Conservation (phyloP, 73 alveolate genomes). For the Tetrahymena borealis region DNA sequence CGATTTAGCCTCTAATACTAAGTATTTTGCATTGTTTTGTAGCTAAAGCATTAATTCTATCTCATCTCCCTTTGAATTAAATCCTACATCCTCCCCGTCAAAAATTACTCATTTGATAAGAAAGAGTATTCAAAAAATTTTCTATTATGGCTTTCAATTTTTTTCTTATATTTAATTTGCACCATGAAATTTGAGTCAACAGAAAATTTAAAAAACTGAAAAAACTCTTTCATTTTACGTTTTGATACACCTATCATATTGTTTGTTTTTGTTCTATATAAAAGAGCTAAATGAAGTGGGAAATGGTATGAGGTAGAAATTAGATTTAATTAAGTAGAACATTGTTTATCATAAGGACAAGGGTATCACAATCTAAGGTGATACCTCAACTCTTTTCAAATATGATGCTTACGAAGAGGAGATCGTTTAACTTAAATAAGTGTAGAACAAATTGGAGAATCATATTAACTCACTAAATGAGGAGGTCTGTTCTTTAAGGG, state of each 20-base stretch:
- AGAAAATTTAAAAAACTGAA: too few relatives aligned
- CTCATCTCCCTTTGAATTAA: too few relatives aligned
- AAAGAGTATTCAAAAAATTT: too few relatives aligned
- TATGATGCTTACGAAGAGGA: not conserved
- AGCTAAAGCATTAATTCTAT: too few relatives aligned
- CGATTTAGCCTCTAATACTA: too few relatives aligned
- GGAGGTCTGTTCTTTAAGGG: not conserved
- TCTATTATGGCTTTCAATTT: too few relatives aligned
- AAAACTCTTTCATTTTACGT: too few relatives aligned
- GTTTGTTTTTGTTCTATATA: not conserved
- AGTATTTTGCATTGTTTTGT: too few relatives aligned
- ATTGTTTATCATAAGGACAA: not conserved
- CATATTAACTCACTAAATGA: not conserved
- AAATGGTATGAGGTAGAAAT: not conserved
- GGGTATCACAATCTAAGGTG: not conserved
- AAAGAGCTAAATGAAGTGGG: not conserved
- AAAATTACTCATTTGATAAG: too few relatives aligned
- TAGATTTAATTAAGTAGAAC: not conserved
- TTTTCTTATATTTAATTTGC: too few relatives aligned
- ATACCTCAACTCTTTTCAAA: not conserved
- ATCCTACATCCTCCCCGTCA: too few relatives aligned
- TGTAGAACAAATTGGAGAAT: not conserved
- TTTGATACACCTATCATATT: not conserved
- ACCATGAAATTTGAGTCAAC: too few relatives aligned
- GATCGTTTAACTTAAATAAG: not conserved